Evolutionary conservation across 176 grass and related monocot genomes (phyloP), one percentile per base, ranked within the genome.

Genomic region (Ananas comosus): DNA sequence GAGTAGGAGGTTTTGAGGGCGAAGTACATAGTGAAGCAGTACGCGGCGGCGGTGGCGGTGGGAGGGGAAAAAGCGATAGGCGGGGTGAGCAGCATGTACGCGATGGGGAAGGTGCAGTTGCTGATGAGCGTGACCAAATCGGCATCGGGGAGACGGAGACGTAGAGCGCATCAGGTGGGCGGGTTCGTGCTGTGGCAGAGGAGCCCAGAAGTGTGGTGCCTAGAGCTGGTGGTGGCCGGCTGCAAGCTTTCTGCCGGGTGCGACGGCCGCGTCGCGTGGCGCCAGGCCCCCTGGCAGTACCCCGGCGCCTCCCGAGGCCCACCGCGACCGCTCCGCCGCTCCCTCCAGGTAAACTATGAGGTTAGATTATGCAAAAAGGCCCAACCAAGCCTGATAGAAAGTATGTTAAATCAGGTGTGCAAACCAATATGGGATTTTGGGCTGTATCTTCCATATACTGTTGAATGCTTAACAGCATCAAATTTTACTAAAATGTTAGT

Each of bases 101-200:
- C 74, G 29, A 50, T 69, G 75, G 75, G 75, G 19, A 69, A 77
- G 53, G 75, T 77, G 13, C 51, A 21, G 52, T 69, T 69, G 75
- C 69, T 10, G 1, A 53, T 51, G 29, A 25, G 53, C 12, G 75
- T n/a, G 53, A 14, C 49, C 8, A 28, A 49, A 33, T 33, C 21
- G 25, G 12, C 13, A 11, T 13, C 23, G 12, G 29, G 50, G 9
- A 48, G 64, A 23, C 2, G 50, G 9, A 48, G 64, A 23, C 2
- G 22, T 1, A 5, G 52, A 12, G 75, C 17, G 16, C n/a, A 18
- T 48, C 65, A 69, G 33, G 18, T 69, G 17, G 65, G 75, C 3
- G 75, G 75, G 6, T 77, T 69, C 66, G 75, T 77, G 50, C 33
- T 77, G 24, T 77, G 75, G 75, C 52, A 77, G 75, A 77, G 63